These are phyloP conservation scores for Fusarium annulatum DNA, from an alignment of 2,329 filamentous ascomycete genomes.

Conservation along the genomic window DNA sequence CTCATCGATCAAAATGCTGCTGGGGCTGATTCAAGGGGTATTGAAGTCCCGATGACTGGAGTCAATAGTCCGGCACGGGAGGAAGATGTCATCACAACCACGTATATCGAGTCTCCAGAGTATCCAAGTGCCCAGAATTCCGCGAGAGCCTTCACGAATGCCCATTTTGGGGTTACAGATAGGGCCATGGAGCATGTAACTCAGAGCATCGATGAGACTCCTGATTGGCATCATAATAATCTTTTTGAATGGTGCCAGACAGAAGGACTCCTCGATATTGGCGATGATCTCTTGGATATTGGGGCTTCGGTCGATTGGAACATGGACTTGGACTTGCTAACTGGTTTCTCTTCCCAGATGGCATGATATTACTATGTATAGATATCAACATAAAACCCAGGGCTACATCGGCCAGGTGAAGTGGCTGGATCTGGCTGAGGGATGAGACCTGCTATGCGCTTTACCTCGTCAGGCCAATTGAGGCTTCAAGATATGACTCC, in stretches of 20 bases:
- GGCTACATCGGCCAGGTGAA: background rate
- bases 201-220: background rate
- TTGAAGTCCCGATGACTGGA: background rate
- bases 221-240: background rate
- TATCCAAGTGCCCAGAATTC: background rate
- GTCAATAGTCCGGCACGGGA: background rate
- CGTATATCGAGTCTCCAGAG: background rate
- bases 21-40: background rate
- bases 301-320: background rate
- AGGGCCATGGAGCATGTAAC: no score
- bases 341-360: background rate
- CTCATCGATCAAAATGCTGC: no score
- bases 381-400: background rate
- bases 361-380: background rate
- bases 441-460: background rate
- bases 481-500: background rate
- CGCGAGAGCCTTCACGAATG: background rate
- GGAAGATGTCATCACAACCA: background rate
- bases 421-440: background rate
- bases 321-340: background rate
- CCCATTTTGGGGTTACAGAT: background rate
- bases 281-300: background rate
- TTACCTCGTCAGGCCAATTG: background rate
- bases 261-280: background rate
- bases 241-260: background rate